A percentile compares a stretch with the other conserved stretches of the same genome.
phyloP scores from a whole-genome alignment of 192 early-diverging fungal genomes.

The Paraglomus occultum region DNA sequence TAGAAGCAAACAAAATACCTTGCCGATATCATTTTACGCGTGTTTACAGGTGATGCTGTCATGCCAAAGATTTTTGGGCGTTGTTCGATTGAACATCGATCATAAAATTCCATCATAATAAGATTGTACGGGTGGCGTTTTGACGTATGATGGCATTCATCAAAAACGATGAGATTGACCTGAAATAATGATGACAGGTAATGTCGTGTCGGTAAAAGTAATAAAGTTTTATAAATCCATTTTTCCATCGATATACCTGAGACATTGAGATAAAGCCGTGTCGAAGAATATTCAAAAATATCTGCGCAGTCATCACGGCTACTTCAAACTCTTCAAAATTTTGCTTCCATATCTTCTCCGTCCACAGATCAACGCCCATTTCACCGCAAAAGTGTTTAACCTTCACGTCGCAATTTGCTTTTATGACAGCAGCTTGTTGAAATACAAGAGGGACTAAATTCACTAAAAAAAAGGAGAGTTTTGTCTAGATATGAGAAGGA shows the following conservation, averaged over 20 bases:
- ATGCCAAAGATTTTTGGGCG: conserved; percentile 88
- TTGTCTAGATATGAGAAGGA: conserved; percentile 35
- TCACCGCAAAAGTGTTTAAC: conserved; percentile 69
- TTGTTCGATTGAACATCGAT: conserved; percentile 37
- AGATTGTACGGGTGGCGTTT: conserved; percentile 72
- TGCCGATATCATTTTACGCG: conserved; percentile 28
- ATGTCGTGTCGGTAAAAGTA: neutral
- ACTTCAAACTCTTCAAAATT: conserved; percentile 64
- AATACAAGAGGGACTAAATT: conserved; percentile 83
- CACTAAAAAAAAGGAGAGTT: conserved; percentile 75
- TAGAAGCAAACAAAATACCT: conserved; percentile 21
- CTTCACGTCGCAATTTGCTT: conserved; percentile 57
- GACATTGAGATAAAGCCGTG: conserved; percentile 63
- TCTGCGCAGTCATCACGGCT: conserved; percentile 84
- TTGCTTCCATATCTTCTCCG: conserved; percentile 54
- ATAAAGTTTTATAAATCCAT: conserved; percentile 11
- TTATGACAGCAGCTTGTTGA: conserved; percentile 83
- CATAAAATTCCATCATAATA: conserved; percentile 85
- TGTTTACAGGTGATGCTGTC: conserved; percentile 84
- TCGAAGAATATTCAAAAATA: conserved; percentile 75
- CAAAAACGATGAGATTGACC: conserved; percentile 88
- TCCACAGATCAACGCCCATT: conserved; percentile 64
- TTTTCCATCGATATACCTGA: conserved; percentile 41
- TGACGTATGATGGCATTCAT: conserved; percentile 90
- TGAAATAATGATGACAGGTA: conserved; percentile 25